These are phyloP conservation scores for Phytophthora cryptogea DNA, from an alignment of 352 stramenopile species.

Conservation along the genomic window DNA sequence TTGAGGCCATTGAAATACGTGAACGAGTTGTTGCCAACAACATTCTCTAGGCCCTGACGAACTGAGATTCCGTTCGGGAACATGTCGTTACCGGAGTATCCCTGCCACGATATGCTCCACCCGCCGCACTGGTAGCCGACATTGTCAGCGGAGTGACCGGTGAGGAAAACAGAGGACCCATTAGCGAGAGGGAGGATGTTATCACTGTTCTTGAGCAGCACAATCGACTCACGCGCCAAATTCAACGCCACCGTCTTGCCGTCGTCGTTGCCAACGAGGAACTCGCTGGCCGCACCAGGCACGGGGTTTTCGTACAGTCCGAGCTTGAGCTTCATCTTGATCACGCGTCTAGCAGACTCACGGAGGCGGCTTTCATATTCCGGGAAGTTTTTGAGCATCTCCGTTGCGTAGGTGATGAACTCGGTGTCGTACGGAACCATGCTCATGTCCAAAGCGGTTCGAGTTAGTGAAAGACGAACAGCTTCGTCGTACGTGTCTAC, in stretches of 20 bases:
- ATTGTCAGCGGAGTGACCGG: constrained; percentile 64
- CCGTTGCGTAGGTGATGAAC: constrained; percentile 54
- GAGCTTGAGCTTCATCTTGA: constrained; percentile 80
- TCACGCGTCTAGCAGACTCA: constrained; percentile 58
- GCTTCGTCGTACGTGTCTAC: constrained; percentile 54
- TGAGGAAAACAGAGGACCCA: constrained; percentile 59
- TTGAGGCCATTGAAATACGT: constrained; percentile 64
- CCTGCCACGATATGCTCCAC: constrained; percentile 88
- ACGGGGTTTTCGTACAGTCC: constrained; percentile 71
- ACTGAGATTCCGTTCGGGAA: constrained; percentile 63
- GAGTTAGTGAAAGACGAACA: constrained; percentile 61
- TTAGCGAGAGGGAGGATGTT: constrained; percentile 50
- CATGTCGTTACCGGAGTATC: constrained; percentile 67
- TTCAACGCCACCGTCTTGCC: constrained; percentile 58
- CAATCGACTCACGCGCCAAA: constrained; percentile 77
- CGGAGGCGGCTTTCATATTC: constrained; percentile 48
- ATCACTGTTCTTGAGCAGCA: constrained; percentile 79
- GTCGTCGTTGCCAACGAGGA: constrained; percentile 43
- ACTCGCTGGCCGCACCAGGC: constrained; percentile 43
- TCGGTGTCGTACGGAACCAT: constrained; percentile 72
- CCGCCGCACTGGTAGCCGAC: constrained; percentile 72
- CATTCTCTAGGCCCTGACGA: constrained; percentile 48
- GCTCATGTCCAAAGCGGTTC: constrained; percentile 90
- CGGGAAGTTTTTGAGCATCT: constrained; percentile 45
- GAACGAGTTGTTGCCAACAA: constrained; percentile 33